Evolutionary conservation across 345 rosid species (phyloP).

Genomic region (Syzygium jambos): DNA sequence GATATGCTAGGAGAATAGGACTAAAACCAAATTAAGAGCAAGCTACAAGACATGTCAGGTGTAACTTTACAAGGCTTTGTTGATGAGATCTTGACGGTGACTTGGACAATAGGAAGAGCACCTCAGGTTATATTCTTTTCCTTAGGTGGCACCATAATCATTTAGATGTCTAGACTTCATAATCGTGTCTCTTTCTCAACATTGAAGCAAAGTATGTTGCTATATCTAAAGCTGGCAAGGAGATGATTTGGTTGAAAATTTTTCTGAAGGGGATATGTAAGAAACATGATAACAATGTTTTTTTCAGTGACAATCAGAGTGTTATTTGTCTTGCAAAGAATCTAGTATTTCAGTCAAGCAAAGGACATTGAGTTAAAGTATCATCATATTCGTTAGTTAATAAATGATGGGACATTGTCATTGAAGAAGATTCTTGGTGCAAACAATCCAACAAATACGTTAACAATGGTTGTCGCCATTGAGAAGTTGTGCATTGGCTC

Average conservation of each 20-base stretch:
- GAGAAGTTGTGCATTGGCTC: background rate
- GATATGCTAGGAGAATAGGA: background rate
- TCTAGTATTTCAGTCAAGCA: background rate
- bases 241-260: no score
- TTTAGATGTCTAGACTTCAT: background rate
- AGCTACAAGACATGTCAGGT: background rate
- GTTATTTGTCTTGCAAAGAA: background rate
- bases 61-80: background rate
- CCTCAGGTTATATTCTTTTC: background rate
- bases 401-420: background rate
- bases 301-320: no score
- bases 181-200: background rate
- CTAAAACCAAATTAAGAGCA: background rate
- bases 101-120: background rate
- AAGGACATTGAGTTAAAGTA: background rate
- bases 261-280: background rate
- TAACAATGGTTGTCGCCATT: background rate
- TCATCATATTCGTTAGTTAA: no score
- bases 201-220: background rate
- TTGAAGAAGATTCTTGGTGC: background rate
- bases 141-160: background rate
- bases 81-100: background rate
- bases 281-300: rapidly evolving
- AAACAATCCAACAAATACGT: background rate
- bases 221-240: background rate